These are phyloP conservation scores for Aechmea fasciata DNA, from an alignment of 176 grass and related monocot species.

Conservation along the genomic window DNA sequence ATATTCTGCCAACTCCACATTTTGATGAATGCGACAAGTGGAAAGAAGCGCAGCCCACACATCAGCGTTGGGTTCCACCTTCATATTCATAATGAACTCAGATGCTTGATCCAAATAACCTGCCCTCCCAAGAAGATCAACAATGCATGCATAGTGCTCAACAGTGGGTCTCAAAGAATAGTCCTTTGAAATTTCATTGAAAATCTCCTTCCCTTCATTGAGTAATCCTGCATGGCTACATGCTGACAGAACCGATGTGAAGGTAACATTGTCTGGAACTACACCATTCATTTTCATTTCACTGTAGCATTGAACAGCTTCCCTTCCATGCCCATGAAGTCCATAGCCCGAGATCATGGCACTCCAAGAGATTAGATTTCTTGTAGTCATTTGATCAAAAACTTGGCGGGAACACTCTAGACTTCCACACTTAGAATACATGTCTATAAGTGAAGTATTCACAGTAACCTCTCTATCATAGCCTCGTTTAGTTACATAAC, in stretches of 20 bases:
- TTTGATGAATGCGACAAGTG: constrained; percentile 25
- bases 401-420: constrained; percentile 13
- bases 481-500: constrained; percentile 14
- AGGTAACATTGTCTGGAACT: constrained; percentile 40
- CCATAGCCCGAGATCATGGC: constrained; percentile 29
- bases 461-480: constrained; percentile 1
- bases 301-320: constrained; percentile 25
- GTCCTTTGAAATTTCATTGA: constrained; percentile 27
- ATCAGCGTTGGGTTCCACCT: constrained; percentile 10
- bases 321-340: constrained; percentile 37
- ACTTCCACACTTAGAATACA: constrained; percentile 24
- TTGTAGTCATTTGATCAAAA: constrained; percentile 20
- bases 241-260: constrained; percentile 37
- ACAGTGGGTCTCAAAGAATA: constrained; percentile 20
- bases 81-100: constrained; percentile 28
- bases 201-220: constrained; percentile 39
- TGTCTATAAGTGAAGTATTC: constrained; percentile 19
- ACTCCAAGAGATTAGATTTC: constrained; percentile 25
- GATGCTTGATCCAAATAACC: constrained; percentile 33
- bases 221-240: constrained; percentile 52
- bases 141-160: constrained; percentile 34
- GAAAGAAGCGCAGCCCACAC: constrained; percentile 24
- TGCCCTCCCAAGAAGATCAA: constrained; percentile 41
- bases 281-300: constrained; percentile 36
- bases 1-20: constrained; percentile 21